These are phyloP conservation scores for Sporobolomyces roseus DNA, from an alignment of 768 basidiomycete genomes.

Conservation along the genomic window DNA sequence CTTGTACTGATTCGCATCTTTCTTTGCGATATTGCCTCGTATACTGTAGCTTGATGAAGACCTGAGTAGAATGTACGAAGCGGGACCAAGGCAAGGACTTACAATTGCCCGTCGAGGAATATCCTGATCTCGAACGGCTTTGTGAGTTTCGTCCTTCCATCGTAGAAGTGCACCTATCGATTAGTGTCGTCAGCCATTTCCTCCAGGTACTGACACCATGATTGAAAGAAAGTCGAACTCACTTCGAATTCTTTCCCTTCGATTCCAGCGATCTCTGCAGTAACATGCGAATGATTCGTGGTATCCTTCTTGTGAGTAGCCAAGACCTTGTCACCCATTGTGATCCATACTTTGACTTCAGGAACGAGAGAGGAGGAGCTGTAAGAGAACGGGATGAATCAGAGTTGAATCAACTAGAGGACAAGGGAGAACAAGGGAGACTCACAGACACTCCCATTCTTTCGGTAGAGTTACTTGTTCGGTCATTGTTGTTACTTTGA, in stretches of 20 bases:
- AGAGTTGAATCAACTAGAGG: neutral
- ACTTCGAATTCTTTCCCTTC: constrained; percentile 1
- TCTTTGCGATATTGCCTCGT: too few species aligned
- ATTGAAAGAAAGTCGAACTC: neutral
- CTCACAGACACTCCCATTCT: neutral
- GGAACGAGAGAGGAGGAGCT: neutral
- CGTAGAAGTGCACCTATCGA: neutral
- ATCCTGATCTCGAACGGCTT: neutral
- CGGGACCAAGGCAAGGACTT: too few species aligned
- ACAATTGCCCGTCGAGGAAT: neutral
- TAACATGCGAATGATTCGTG: neutral
- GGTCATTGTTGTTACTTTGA: neutral
- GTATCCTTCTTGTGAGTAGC: neutral
- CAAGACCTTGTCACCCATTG: neutral
- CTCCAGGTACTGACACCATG: too few species aligned
- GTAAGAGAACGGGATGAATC: neutral
- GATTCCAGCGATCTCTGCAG: neutral
- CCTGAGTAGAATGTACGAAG: too few species aligned
- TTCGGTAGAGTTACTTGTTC: neutral
- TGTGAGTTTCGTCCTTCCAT: neutral
- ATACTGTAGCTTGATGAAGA: too few species aligned
- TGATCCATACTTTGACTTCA: neutral
- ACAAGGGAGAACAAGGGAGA: neutral
- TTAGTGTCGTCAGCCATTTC: too few species aligned
- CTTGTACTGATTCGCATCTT: too few species aligned